phyloP scores from a whole-genome alignment of 805 yeast species.

The Kluyveromyces dobzhanskii region DNA sequence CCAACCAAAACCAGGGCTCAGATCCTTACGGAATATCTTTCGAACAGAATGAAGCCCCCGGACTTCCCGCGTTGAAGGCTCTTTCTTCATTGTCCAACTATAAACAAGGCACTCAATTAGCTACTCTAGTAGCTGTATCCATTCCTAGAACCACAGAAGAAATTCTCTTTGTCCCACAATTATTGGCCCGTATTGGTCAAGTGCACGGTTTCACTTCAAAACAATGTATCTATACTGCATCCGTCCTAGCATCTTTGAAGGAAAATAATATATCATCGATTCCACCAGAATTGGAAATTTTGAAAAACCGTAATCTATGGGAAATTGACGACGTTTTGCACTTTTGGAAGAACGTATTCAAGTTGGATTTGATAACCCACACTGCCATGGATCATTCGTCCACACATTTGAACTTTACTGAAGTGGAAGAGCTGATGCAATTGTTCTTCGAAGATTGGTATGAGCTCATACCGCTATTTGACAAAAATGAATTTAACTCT shows the following conservation, averaged over 20 bases:
- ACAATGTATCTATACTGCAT: constrained; percentile 63
- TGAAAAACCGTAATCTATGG: constrained; percentile 19
- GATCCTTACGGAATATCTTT: constrained; percentile 36
- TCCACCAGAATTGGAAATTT: constrained; percentile 10
- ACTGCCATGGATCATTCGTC: constrained; percentile 2
- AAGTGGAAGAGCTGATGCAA: constrained; percentile 57
- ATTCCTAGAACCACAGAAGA: constrained; percentile 75
- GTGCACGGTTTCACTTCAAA: constrained; percentile 64
- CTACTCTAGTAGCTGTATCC: constrained; percentile 58
- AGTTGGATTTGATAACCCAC: constrained; percentile 13
- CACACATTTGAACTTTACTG: constrained; percentile 11
- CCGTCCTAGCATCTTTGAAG: constrained; percentile 61
- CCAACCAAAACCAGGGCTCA: constrained; percentile 12
- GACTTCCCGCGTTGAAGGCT: constrained; percentile 60
- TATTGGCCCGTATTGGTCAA: constrained; percentile 60
- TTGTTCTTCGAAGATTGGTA: constrained; percentile 77
- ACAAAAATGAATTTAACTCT: constrained; percentile 56
- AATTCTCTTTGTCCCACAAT: constrained; percentile 63
- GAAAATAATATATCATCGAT: constrained; percentile 33
- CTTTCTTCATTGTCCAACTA: constrained; percentile 49
- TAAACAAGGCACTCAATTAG: constrained; percentile 39
- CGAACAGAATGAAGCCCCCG: constrained; percentile 67
- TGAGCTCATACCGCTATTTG: constrained; percentile 56
- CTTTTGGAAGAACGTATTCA: constrained; percentile 17
- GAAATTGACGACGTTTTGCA: constrained; percentile 21